Conservation (phyloP, 495 filamentous ascomycete species). For the Lentithecium fluviatile region DNA sequence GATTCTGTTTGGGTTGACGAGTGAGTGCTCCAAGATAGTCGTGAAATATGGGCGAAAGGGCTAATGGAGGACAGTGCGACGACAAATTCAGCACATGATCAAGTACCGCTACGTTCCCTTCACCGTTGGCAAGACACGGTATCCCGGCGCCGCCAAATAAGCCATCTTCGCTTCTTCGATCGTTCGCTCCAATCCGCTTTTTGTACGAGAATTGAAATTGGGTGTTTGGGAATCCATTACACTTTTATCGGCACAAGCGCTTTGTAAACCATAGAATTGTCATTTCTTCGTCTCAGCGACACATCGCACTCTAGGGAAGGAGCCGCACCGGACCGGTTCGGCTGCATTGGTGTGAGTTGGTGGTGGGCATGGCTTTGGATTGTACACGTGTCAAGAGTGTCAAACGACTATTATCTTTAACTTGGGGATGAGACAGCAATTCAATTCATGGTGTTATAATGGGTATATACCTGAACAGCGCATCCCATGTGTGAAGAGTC, state of each 20-base stretch:
- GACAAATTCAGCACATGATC: slow-evolving; percentile 99
- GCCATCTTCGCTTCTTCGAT: not conserved
- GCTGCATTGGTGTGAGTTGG: not conserved
- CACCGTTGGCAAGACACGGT: slow-evolving; percentile 85
- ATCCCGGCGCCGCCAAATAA: slow-evolving; percentile 45
- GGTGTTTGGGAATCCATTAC: no score
- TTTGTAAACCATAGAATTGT: not conserved
- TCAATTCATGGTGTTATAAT: not conserved
- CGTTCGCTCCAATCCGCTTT: not conserved
- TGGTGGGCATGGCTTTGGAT: not conserved
- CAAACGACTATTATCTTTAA: not conserved
- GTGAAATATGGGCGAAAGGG: not conserved
- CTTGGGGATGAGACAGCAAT: not conserved
- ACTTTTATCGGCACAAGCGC: not conserved
- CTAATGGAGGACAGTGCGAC: slow-evolving; percentile 66
- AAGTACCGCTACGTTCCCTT: slow-evolving; percentile 99
- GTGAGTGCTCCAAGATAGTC: slow-evolving; percentile 61
- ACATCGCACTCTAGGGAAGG: no score
- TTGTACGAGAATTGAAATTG: no score
- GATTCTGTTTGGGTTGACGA: slow-evolving; percentile 90
- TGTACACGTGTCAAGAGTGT: not conserved
- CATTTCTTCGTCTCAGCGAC: not conserved
- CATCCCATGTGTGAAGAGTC: not conserved
- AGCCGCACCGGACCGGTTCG: no score
- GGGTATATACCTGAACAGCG: not conserved